Evolutionary conservation across 108 stramenopile genomes (phyloP).

Genomic region (Schizochytrium sp.): DNA sequence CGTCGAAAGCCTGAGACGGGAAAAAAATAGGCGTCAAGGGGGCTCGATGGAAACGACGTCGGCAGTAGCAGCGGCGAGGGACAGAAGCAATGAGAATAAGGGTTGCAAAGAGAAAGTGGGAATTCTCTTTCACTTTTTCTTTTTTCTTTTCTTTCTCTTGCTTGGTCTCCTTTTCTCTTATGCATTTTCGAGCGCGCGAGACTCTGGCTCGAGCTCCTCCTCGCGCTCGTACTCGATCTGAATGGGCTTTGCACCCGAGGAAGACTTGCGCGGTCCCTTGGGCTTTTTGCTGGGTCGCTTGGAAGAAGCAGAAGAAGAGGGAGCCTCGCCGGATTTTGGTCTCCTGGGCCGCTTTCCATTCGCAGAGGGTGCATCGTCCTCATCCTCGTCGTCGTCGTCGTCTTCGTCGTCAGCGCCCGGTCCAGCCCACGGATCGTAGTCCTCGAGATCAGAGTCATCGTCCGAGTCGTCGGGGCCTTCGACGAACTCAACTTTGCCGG

Average conservation of each 20-base stretch:
- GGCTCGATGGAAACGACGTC: too few relatives aligned
- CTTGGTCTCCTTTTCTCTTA: neutral
- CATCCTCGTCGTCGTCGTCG: neutral
- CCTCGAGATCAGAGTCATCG: neutral
- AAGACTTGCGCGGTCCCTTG: neutral
- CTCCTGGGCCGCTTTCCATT: neutral
- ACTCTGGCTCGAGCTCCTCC: neutral
- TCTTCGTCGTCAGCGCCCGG: neutral
- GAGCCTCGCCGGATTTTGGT: neutral
- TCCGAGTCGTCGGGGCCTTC: neutral
- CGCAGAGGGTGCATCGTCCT: neutral
- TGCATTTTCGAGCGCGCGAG: neutral
- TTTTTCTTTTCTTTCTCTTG: too few relatives aligned
- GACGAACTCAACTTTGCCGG: slow-evolving; percentile 25
- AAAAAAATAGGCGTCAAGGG: too few relatives aligned
- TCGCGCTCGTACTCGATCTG: neutral
- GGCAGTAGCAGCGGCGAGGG: too few relatives aligned
- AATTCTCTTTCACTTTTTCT: neutral
- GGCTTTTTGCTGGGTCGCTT: neutral
- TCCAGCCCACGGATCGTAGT: neutral
- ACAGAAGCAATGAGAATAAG: too few relatives aligned
- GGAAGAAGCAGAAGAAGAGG: neutral
- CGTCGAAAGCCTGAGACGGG: too few relatives aligned
- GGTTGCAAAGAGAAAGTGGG: neutral
- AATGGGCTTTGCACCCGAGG: neutral